Evolutionary conservation across 2,329 filamentous ascomycete species (phyloP), one percentile per base, ranked within the genome.

Genomic region (Ascochyta pisi): DNA sequence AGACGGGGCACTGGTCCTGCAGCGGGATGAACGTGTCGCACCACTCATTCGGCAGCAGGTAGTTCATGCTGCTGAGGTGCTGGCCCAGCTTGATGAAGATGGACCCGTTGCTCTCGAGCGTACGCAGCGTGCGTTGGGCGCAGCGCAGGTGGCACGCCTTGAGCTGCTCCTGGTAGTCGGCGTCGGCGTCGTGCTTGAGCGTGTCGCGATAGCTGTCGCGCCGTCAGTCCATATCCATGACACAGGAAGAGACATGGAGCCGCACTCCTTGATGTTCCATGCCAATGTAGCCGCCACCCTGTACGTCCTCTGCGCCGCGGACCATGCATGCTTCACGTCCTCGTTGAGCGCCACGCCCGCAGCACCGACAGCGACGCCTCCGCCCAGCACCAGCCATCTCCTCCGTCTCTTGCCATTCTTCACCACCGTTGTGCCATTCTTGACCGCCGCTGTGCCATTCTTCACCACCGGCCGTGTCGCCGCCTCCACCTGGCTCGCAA

Each of bases 61-160:
- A 98, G 71, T 95, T 96, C 90, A 98, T 91, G 62, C 92, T 94
- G 75, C 92, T 96, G 77, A 99, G 77, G 77, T 99, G 95, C 70
- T 99, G 95, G 7, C 95, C 95, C 35, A 99, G 81, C 78, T 99
- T 99, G 75, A 99, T 98, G 68, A 98, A 99, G 61, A 99, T 96
- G 26, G 94, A 96, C 24, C 96, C 95, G 76, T 97, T 98, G 81
- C 91, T 92, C 82, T 99, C 95, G 62, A 98, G 79, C 1, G 96
- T 93, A 54, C 83, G 84, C 38, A 98, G 80, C 1, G 95, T 97
- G 59, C 95, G 86, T 68, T 92, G 85, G 27, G 95, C 95, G 78
- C 95, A 99, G 76, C 95, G 86, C 74, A 96, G 89, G 77, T 99
- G 95, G 72, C 95, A 98, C 61, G 88, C 87, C 65, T 86, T 89